phyloP scores from a whole-genome alignment of 1,139 yeast species.

The Taphrina confusa region DNA sequence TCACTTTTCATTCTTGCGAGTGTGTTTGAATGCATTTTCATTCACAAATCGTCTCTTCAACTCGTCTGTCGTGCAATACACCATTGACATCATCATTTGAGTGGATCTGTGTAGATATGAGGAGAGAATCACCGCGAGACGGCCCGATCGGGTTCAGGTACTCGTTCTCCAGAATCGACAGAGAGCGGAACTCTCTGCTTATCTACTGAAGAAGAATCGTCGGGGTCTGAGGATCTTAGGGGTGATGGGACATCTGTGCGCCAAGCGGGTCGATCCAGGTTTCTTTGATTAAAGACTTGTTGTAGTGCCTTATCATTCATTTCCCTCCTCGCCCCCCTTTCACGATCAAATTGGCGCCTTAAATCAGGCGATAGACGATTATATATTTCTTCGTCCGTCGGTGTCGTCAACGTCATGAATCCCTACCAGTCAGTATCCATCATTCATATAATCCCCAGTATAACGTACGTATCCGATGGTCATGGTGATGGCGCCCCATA shows the following conservation, averaged over 20 bases:
- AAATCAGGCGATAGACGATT: conserved; percentile 24
- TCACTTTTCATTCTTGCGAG: too few relatives aligned
- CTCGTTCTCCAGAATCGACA: conserved; percentile 13
- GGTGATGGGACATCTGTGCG: conserved; percentile 31
- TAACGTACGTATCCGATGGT: conserved; percentile 24
- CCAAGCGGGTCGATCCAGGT: conserved; percentile 33
- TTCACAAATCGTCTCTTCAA: too few relatives aligned
- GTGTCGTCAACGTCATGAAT: conserved; percentile 31
- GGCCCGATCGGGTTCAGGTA: background rate
- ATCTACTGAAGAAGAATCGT: too few relatives aligned
- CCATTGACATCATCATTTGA: too few relatives aligned
- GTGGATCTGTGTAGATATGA: too few relatives aligned
- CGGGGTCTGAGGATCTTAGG: background rate
- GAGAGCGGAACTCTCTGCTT: conserved; percentile 17
- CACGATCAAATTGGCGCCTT: conserved; percentile 28
- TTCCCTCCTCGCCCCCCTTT: conserved; percentile 1
- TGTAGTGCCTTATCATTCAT: conserved; percentile 17
- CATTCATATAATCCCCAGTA: background rate
- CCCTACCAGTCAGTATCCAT: background rate
- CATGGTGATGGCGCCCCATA: conserved; percentile 34
- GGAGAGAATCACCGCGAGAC: background rate
- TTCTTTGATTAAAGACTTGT: conserved; percentile 29
- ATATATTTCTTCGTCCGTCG: conserved; percentile 27
- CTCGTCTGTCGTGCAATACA: too few relatives aligned
- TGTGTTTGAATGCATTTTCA: too few relatives aligned